phyloP scores from a whole-genome alignment of 177 flowering plant genomes.

The Vitis hybrid region DNA sequence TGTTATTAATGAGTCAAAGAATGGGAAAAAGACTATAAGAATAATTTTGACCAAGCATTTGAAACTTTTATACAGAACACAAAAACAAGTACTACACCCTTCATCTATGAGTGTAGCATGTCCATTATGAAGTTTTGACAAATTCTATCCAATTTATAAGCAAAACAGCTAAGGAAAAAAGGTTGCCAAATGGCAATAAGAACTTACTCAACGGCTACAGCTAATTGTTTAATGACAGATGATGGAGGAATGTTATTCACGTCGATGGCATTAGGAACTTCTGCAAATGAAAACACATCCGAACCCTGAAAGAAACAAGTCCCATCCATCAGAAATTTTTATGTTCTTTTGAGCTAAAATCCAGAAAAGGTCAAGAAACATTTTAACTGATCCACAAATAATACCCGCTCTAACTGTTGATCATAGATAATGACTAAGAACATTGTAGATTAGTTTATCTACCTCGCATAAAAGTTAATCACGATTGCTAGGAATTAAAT shows the following conservation, averaged over 20 bases:
- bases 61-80: background rate
- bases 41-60: no score
- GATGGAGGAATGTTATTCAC: slow-evolving; percentile 54
- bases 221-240: slow-evolving; percentile 64
- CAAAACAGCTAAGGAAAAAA: slow-evolving; percentile 1
- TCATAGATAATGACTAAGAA: background rate
- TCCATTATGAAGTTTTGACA: background rate
- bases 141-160: background rate
- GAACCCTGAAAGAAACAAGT: slow-evolving; percentile 38
- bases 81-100: background rate
- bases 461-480: no score
- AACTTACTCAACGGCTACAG: slow-evolving; percentile 79
- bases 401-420: no score
- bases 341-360: background rate
- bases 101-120: background rate
- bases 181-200: background rate
- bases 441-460: no score
- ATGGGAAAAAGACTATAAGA: no score
- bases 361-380: background rate
- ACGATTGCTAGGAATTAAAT: no score
- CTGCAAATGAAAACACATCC: slow-evolving; percentile 30
- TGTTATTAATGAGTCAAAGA: no score
- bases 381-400: background rate
- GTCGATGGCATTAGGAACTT: slow-evolving; percentile 24
- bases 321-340: slow-evolving; percentile 5